A percentile compares a stretch with the other conserved stretches of the same genome.
Conservation (phyloP, 2,329 filamentous ascomycete species). For the Gliomastix tumulicola region DNA sequence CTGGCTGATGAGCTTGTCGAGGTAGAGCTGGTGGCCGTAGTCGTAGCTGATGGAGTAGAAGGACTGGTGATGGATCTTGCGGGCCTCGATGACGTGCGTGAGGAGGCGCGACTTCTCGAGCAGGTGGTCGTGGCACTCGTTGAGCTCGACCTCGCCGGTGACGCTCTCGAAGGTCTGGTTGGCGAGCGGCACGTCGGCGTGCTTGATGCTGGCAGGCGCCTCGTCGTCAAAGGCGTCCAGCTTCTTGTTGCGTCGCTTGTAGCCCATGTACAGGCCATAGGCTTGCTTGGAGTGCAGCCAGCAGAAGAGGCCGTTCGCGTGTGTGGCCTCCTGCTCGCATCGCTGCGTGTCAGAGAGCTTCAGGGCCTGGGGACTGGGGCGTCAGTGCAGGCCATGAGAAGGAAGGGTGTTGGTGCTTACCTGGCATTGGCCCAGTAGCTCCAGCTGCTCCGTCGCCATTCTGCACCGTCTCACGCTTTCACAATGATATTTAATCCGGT, state of each 20-base stretch:
- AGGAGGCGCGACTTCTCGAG: constrained; percentile 12
- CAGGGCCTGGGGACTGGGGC: too few species aligned
- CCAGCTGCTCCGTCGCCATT: too few species aligned
- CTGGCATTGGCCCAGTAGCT: too few species aligned
- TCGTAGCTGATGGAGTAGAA: constrained; percentile 14
- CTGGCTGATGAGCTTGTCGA: constrained; percentile 15
- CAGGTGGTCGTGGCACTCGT: constrained; percentile 11
- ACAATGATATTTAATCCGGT: too few species aligned
- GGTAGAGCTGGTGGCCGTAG: constrained; percentile 15
- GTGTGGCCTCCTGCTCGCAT: constrained; percentile 42
- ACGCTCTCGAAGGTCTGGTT: constrained; percentile 12
- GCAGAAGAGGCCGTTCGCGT: constrained; percentile 15
- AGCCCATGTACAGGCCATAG: constrained; percentile 13
- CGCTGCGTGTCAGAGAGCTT: constrained; percentile 41
- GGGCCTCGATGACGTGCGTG: constrained; percentile 14
- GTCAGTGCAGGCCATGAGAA: too few species aligned
- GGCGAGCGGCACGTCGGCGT: constrained; percentile 7
- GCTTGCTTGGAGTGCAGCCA: constrained; percentile 14
- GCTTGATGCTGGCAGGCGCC: constrained; percentile 7
- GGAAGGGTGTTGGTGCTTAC: too few species aligned
- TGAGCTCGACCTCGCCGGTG: constrained; percentile 5
- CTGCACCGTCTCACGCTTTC: too few species aligned
- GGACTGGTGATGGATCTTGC: constrained; percentile 14
- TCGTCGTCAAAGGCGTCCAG: constrained; percentile 11
- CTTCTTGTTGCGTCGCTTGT: constrained; percentile 15